These are phyloP conservation scores for Aspergillus hiratsukae DNA, from an alignment of 2,329 filamentous ascomycete species.

Conservation along the genomic window DNA sequence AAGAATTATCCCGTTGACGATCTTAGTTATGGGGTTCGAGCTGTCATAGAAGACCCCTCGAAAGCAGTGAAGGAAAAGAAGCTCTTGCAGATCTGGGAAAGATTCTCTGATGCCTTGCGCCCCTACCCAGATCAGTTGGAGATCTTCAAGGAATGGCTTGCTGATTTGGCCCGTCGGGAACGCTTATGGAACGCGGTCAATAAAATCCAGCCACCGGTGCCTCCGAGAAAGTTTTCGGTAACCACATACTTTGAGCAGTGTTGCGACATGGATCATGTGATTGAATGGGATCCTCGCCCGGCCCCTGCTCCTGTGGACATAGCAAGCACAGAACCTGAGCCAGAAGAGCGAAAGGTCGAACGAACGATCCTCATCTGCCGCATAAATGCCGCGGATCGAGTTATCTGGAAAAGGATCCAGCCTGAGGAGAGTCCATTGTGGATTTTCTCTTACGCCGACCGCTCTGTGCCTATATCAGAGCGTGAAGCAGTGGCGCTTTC, in stretches of 20 bases:
- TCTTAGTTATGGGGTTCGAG: not conserved
- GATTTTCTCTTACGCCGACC: not conserved
- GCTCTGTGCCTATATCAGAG: not conserved
- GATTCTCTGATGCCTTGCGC: not conserved
- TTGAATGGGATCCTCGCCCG: not conserved
- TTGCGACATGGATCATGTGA: not conserved
- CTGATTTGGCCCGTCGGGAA: not conserved
- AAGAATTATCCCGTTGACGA: not conserved
- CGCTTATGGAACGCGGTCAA: not conserved
- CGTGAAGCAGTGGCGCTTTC: conserved; percentile 13
- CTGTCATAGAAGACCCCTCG: not conserved
- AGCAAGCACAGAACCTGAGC: not conserved
- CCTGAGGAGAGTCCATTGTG: not conserved
- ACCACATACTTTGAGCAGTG: not conserved
- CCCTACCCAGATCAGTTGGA: not conserved
- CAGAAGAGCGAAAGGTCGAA: not conserved
- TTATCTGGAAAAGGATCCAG: not conserved
- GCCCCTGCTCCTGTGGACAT: not conserved
- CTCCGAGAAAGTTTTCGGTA: not conserved
- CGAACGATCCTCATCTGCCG: not conserved
- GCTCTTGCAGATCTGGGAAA: not conserved
- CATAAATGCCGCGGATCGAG: not conserved
- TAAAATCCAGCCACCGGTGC: not conserved
- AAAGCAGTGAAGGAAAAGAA: not conserved
- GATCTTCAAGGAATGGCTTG: not conserved